phyloP scores from a whole-genome alignment of 2,329 filamentous ascomycete genomes.

The Penicillium sp. region DNA sequence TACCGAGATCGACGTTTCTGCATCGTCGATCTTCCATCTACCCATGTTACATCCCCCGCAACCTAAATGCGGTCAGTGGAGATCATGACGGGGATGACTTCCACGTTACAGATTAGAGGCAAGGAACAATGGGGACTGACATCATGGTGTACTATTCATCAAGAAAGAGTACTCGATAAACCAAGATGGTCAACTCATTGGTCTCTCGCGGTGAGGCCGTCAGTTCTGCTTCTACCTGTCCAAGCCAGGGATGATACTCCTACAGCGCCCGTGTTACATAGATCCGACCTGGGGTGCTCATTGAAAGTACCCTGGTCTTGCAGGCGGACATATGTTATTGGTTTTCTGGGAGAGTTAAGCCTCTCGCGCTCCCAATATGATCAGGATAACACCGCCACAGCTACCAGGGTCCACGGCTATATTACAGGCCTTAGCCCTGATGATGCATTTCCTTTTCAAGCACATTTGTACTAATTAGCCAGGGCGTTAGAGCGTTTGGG shows the following conservation, averaged over 20 bases:
- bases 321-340: too few relatives aligned
- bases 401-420: too few relatives aligned
- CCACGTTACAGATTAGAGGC: neutral
- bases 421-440: too few relatives aligned
- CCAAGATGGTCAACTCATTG: neutral
- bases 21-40: constrained; percentile 3
- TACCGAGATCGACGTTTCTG: constrained; percentile 9
- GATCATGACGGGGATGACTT: neutral
- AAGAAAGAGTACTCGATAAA: neutral
- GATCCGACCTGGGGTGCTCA: too few relatives aligned
- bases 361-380: neutral
- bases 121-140: neutral
- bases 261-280: too few relatives aligned
- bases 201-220: neutral
- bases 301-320: too few relatives aligned
- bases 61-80: constrained; percentile 4
- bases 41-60: constrained; percentile 7
- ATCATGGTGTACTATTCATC: neutral
- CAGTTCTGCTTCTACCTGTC: neutral
- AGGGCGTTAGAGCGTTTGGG: too few relatives aligned
- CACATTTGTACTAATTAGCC: too few relatives aligned
- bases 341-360: too few relatives aligned
- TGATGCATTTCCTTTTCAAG: too few relatives aligned
- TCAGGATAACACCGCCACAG: too few relatives aligned
- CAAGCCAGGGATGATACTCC: too few relatives aligned